Conservation (phyloP, 495 filamentous ascomycete genomes). For the Apiosordaria backusii region DNA sequence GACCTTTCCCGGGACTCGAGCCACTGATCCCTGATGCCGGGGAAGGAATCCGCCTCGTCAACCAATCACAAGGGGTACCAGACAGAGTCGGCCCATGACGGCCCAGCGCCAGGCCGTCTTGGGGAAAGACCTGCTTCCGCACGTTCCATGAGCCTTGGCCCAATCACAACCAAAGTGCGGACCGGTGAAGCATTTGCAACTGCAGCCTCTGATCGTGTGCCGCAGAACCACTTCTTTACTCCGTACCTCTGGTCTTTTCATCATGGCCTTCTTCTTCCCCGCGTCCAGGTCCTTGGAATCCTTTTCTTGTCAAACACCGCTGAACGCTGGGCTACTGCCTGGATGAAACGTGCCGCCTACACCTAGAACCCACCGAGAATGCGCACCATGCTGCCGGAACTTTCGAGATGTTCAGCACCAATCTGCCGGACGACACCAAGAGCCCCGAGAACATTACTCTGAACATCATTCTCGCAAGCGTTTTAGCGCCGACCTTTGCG, state of each 20-base stretch:
- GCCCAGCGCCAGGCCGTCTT: neutral
- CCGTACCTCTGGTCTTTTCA: neutral
- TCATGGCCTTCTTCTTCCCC: neutral
- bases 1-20: neutral
- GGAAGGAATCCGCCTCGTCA: neutral
- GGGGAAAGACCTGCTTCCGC: neutral
- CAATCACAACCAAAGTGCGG: neutral
- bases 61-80: neutral
- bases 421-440: neutral
- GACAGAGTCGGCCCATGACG: neutral
- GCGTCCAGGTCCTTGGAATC: neutral
- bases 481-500: slow-evolving; percentile 21
- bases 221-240: neutral
- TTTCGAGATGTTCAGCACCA: neutral
- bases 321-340: neutral
- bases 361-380: neutral
- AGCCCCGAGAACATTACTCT: neutral
- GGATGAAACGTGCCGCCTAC: neutral
- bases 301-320: neutral
- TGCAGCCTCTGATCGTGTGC: neutral
- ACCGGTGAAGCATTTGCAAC: neutral
- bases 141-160: neutral
- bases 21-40: neutral
- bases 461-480: slow-evolving; percentile 16
- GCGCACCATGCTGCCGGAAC: neutral